Percentiles rank a stretch among this genome's conserved stretches.
Evolutionary conservation across 192 early-diverging fungal genomes (phyloP).

Genomic region (Coemansia sp.): DNA sequence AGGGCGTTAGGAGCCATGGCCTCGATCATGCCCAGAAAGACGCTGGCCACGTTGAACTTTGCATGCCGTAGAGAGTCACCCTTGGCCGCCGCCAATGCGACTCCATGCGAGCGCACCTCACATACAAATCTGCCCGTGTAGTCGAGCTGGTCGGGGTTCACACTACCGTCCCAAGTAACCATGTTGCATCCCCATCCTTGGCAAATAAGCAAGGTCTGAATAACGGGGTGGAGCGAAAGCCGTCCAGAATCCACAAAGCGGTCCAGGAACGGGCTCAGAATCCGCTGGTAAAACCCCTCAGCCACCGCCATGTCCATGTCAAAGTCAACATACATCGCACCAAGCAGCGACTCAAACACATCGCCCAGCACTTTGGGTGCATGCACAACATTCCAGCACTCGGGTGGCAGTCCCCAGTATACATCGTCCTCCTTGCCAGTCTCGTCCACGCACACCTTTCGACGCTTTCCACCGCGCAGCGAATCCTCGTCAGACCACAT

Average conservation of each 20-base stretch:
- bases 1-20: constrained; percentile 40
- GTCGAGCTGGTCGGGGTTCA: constrained; percentile 34
- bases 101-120: constrained; percentile 24
- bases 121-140: constrained; percentile 29
- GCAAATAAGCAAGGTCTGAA: constrained; percentile 41
- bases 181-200: constrained; percentile 47
- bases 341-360: constrained; percentile 82
- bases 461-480: background rate
- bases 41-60: constrained; percentile 26
- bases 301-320: constrained; percentile 61
- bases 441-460: background rate
- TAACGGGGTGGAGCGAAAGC: constrained; percentile 46
- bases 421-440: constrained; percentile 9
- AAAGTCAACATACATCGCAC: constrained; percentile 83
- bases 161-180: constrained; percentile 20
- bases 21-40: constrained; percentile 27
- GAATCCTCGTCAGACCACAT: background rate
- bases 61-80: constrained; percentile 47
- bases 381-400: constrained; percentile 75
- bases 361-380: constrained; percentile 90
- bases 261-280: constrained; percentile 44
- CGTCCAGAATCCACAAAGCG: constrained; percentile 50
- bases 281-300: constrained; percentile 41
- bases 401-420: constrained; percentile 48
- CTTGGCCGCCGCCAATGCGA: constrained; percentile 6